These are phyloP conservation scores for Tephrocybe sp. DNA, from an alignment of 768 basidiomycete genomes.

Conservation along the genomic window DNA sequence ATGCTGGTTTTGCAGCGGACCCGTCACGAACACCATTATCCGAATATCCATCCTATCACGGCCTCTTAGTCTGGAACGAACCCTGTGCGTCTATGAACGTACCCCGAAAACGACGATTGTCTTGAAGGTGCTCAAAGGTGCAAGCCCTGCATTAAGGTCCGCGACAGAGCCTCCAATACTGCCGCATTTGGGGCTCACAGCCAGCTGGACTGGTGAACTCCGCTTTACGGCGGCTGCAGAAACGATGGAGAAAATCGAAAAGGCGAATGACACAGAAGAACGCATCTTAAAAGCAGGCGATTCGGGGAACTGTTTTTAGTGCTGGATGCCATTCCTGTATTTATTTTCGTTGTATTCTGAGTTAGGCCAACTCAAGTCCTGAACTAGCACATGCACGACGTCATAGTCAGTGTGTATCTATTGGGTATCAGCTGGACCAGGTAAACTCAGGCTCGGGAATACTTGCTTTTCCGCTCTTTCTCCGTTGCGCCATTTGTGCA, in stretches of 20 bases:
- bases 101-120: constrained; percentile 57
- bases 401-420: neutral
- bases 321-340: constrained; percentile 5
- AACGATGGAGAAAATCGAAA: constrained; percentile 20
- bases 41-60: constrained; percentile 31
- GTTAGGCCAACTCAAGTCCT: neutral
- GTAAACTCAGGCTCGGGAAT: constrained; percentile 9
- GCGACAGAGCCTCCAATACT: constrained; percentile 32
- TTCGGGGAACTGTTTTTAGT: neutral
- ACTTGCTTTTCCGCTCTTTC: constrained; percentile 22
- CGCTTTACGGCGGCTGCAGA: constrained; percentile 19
- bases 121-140: constrained; percentile 31
- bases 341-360: constrained; percentile 11
- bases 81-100: constrained; percentile 10
- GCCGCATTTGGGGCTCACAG: constrained; percentile 47
- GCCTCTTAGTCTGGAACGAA: constrained; percentile 8
- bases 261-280: constrained; percentile 12
- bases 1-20: constrained; percentile 36
- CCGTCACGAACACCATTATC: constrained; percentile 45
- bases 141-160: constrained; percentile 47
- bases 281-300: constrained; percentile 11
- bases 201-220: constrained; percentile 29
- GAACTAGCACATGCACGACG: neutral
- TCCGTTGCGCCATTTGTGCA: constrained; percentile 20
- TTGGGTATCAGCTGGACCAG: constrained; percentile 7